These are phyloP conservation scores for Dimargaris xerosporica DNA, from an alignment of 192 early-diverging fungal species.

Conservation along the genomic window DNA sequence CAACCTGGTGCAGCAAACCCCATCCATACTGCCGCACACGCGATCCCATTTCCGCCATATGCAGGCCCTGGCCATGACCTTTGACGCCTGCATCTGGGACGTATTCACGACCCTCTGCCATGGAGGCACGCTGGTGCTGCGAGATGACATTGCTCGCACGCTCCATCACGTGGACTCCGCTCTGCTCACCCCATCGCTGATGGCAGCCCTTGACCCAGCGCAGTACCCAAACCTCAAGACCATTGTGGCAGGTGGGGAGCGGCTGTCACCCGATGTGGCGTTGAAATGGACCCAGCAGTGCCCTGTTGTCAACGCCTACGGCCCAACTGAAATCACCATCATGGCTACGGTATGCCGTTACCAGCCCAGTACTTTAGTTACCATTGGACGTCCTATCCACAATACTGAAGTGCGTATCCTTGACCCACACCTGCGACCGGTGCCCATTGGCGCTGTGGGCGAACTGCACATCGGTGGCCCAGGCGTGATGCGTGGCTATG, in stretches of 20 bases:
- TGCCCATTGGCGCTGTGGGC: neutral
- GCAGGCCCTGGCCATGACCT: neutral
- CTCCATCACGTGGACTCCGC: neutral
- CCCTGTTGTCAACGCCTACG: neutral
- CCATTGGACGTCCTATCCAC: neutral
- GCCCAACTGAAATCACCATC: neutral
- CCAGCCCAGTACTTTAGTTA: neutral
- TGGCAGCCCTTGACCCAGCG: neutral
- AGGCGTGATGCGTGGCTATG: neutral
- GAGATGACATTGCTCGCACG: neutral
- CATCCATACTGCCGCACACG: neutral
- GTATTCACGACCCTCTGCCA: neutral
- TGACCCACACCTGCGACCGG: neutral
- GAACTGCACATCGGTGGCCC: neutral
- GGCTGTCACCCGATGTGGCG: neutral
- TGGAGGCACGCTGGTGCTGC: neutral
- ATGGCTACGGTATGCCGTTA: too few species aligned
- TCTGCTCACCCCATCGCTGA: neutral
- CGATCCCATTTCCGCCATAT: neutral
- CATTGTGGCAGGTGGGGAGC: neutral
- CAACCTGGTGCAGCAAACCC: slow-evolving; percentile 6
- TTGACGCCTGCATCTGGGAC: neutral
- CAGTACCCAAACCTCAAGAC: neutral
- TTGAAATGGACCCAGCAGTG: neutral
- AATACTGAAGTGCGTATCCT: neutral